Conservation (phyloP, 441 rosid genomes). For the Sinapis alba region DNA sequence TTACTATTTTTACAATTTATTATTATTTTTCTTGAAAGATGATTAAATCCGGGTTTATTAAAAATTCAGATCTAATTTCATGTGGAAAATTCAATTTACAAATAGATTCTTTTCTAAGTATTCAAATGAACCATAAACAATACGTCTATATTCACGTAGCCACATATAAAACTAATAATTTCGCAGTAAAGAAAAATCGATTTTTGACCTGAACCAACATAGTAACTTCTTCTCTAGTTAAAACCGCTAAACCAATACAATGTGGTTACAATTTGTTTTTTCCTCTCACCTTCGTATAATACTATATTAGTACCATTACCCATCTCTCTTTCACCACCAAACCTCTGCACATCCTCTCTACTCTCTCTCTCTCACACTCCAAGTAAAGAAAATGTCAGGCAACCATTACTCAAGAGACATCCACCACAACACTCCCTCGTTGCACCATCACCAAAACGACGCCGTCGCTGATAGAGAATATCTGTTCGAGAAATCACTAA, state of each 20-base stretch:
- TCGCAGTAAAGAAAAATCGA: too few relatives aligned
- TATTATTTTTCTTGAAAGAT: too few relatives aligned
- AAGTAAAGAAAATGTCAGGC: conserved; percentile 46
- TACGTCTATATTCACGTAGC: too few relatives aligned
- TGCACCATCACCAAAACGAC: conserved; percentile 40
- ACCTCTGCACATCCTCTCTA: conserved; percentile 29
- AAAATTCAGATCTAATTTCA: too few relatives aligned
- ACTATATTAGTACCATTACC: conserved; percentile 41
- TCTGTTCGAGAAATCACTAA: conserved; percentile 82
- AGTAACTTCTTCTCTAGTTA: too few relatives aligned
- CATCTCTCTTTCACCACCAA: conserved; percentile 43
- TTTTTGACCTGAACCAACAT: too few relatives aligned
- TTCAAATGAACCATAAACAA: too few relatives aligned
- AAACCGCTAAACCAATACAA: too few relatives aligned
- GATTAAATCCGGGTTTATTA: too few relatives aligned
- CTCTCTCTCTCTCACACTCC: conserved; percentile 4
- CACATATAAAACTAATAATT: too few relatives aligned
- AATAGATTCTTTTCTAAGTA: too few relatives aligned
- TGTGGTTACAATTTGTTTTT: conserved; percentile 4
- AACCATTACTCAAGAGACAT: conserved; percentile 58
- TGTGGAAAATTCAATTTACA: too few relatives aligned
- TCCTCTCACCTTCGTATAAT: conserved; percentile 32
- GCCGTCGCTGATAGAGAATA: conserved; percentile 42
- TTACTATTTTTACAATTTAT: conserved; percentile 10
- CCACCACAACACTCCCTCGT: conserved; percentile 44